Percentiles rank a stretch among this genome's conserved stretches.
These are phyloP conservation scores for Calonectria honghensis DNA, from an alignment of 2,329 filamentous ascomycete species.

Conservation along the genomic window DNA sequence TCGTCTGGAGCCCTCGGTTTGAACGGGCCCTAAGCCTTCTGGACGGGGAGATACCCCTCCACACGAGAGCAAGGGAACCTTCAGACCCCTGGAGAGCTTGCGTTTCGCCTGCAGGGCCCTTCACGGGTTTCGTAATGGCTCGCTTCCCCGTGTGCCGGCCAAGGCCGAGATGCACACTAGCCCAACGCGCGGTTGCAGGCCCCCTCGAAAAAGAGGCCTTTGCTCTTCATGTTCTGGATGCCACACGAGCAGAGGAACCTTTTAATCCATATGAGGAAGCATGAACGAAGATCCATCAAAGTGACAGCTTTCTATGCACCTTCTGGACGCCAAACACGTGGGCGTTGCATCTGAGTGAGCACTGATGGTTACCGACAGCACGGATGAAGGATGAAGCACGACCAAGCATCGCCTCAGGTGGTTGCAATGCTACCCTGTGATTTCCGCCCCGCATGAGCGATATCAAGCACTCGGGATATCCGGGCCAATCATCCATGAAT, in stretches of 20 bases:
- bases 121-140: slow-evolving; percentile 6
- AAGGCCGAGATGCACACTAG: slow-evolving; percentile 6
- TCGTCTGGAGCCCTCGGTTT: not conserved
- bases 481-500: not conserved
- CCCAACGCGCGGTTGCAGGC: not conserved
- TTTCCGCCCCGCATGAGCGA: slow-evolving; percentile 29
- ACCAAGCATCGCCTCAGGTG: slow-evolving; percentile 18
- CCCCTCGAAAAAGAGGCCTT: slow-evolving; percentile 11
- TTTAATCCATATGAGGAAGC: slow-evolving; percentile 23
- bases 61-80: not conserved
- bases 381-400: slow-evolving; percentile 9
- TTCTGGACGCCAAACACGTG: slow-evolving; percentile 13
- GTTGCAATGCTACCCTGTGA: slow-evolving; percentile 11
- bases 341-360: slow-evolving; percentile 14
- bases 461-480: slow-evolving; percentile 4
- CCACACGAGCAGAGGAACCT: slow-evolving; percentile 10
- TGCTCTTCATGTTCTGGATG: slow-evolving; percentile 7
- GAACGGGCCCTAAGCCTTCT: slow-evolving; percentile 3
- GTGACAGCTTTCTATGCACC: slow-evolving; percentile 17
- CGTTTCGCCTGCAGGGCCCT: not conserved
- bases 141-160: not conserved
- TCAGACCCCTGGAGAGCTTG: not conserved
- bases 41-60: not conserved
- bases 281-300: slow-evolving; percentile 22
- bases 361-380: slow-evolving; percentile 19